These are phyloP conservation scores for Penicillium subrubescens DNA, from an alignment of 495 filamentous ascomycete species.

Conservation along the genomic window DNA sequence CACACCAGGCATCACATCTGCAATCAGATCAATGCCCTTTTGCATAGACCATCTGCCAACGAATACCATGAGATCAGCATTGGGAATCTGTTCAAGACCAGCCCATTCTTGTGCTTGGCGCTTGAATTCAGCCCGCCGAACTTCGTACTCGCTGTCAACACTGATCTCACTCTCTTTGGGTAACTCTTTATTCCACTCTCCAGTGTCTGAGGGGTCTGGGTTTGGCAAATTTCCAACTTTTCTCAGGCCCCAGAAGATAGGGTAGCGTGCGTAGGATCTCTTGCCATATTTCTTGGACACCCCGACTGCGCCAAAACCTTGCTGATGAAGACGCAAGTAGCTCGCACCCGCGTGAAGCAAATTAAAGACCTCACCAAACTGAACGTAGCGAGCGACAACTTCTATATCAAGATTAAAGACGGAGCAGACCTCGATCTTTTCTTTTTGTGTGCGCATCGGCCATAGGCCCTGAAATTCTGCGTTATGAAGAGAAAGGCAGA, in stretches of 20 bases:
- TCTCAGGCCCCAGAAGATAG: constrained; percentile 75
- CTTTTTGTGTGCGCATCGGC: constrained; percentile 70
- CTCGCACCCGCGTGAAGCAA: constrained; percentile 72
- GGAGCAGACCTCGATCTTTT: constrained; percentile 67
- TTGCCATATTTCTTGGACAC: constrained; percentile 77
- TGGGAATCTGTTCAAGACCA: constrained; percentile 62
- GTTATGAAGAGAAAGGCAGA: constrained; percentile 61
- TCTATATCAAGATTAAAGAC: constrained; percentile 64
- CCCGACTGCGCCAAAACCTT: constrained; percentile 74
- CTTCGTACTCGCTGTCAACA: constrained; percentile 62
- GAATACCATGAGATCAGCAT: constrained; percentile 76
- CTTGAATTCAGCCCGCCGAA: constrained; percentile 56
- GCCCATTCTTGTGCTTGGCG: constrained; percentile 80
- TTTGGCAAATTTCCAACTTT: constrained; percentile 74
- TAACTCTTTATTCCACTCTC: constrained; percentile 62
- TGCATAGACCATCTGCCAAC: constrained; percentile 81
- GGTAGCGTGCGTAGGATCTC: constrained; percentile 72
- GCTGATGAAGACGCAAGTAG: constrained; percentile 74
- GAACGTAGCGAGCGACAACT: constrained; percentile 46
- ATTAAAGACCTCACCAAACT: constrained; percentile 72
- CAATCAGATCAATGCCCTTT: constrained; percentile 78
- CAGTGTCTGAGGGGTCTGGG: constrained; percentile 75
- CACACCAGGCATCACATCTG: constrained; percentile 72
- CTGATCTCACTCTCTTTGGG: constrained; percentile 53
- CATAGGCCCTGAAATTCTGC: constrained; percentile 76